phyloP scores from a whole-genome alignment of 1,139 yeast species.

The Yamadazyma epiphylla region DNA sequence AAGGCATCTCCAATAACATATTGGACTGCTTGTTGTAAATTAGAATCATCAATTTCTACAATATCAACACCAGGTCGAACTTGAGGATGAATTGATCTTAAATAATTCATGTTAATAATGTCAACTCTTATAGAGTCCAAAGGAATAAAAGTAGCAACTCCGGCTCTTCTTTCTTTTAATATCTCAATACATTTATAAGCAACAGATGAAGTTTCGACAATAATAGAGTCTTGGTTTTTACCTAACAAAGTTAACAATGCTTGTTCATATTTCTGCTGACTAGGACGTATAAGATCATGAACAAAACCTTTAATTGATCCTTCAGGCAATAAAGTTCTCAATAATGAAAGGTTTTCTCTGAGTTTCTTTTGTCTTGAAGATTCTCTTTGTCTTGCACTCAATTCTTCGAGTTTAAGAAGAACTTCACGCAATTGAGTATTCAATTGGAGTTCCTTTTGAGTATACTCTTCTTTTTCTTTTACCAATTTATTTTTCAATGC shows the following conservation, averaged over 20 bases:
- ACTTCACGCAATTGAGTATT: conserved; percentile 66
- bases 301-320: conserved; percentile 76
- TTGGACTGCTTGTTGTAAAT: conserved; percentile 71
- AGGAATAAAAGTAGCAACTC: conserved; percentile 86
- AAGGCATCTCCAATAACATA: conserved; percentile 79
- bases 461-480: conserved; percentile 41
- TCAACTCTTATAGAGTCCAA: conserved; percentile 63
- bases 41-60: conserved; percentile 60
- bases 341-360: conserved; percentile 65
- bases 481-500: conserved; percentile 39
- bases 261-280: conserved; percentile 65
- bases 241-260: conserved; percentile 85
- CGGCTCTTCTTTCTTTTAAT: conserved; percentile 81
- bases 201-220: conserved; percentile 71
- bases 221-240: conserved; percentile 70
- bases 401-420: conserved; percentile 60
- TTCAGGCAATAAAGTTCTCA: conserved; percentile 66
- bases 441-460: conserved; percentile 48
- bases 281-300: conserved; percentile 76
- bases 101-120: conserved; percentile 52
- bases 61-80: conserved; percentile 72
- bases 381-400: conserved; percentile 74
- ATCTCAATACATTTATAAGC: conserved; percentile 84
- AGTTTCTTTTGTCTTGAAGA: conserved; percentile 63
- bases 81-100: conserved; percentile 53